Evolutionary conservation across 352 stramenopile species (phyloP).

Genomic region (Phytophthora idaei): DNA sequence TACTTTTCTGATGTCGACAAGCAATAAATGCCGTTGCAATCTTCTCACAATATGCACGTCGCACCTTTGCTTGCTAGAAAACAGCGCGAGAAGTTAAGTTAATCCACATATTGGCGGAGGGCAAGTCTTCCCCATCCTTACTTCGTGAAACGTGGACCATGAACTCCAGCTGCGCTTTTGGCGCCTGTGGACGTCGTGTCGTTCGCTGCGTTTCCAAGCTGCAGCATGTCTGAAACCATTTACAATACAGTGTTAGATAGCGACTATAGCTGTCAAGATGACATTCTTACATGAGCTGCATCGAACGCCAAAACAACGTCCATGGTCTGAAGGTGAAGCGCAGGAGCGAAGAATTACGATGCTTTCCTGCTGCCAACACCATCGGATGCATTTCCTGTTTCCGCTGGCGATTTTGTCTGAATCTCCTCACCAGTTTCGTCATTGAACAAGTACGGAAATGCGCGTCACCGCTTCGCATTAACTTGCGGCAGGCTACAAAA

Average conservation of each 20-base stretch:
- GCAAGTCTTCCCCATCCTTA: constrained; percentile 5
- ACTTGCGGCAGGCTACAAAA: constrained; percentile 45
- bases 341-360: constrained; percentile 34
- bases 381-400: constrained; percentile 35
- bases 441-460: constrained; percentile 33
- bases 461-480: constrained; percentile 32
- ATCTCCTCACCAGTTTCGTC: constrained; percentile 30
- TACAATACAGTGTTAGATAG: not conserved
- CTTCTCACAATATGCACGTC: constrained; percentile 32
- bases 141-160: constrained; percentile 42
- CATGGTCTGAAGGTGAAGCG: constrained; percentile 46
- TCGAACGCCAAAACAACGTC: constrained; percentile 47
- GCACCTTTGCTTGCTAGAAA: constrained; percentile 38
- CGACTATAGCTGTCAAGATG: not conserved
- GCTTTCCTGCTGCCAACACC: constrained; percentile 20
- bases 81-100: not conserved
- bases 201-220: constrained; percentile 40
- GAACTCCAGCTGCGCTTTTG: constrained; percentile 12
- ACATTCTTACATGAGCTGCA: constrained; percentile 47
- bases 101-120: not conserved
- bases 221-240: constrained; percentile 37
- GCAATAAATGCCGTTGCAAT: constrained; percentile 39
- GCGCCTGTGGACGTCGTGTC: constrained; percentile 20
- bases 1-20: constrained; percentile 44
- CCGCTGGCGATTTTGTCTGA: constrained; percentile 28